Conservation (phyloP, 2,329 filamentous ascomycete genomes). For the Monilinia aucupariae region DNA sequence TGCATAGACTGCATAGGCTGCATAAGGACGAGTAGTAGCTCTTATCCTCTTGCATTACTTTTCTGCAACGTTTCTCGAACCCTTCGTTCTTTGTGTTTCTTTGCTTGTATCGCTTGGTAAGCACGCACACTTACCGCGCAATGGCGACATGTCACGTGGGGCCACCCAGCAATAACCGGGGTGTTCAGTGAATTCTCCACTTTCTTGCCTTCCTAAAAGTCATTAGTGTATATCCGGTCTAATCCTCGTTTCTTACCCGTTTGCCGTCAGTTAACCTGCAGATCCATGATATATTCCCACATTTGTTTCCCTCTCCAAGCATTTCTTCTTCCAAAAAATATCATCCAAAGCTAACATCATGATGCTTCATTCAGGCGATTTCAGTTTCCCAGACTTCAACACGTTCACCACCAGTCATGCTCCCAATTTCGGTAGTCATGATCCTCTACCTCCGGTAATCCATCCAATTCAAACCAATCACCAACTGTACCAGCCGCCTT, state of each 20-base stretch:
- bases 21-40: neutral
- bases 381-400: slow-evolving; percentile 33
- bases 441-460: slow-evolving; percentile 14
- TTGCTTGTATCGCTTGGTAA: slow-evolving; percentile 13
- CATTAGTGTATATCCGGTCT: slow-evolving; percentile 8
- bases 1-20: neutral
- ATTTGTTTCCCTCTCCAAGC: slow-evolving; percentile 10
- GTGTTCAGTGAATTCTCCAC: neutral
- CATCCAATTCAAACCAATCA: slow-evolving; percentile 24
- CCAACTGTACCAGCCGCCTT: slow-evolving; percentile 23
- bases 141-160: slow-evolving; percentile 33
- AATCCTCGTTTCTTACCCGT: slow-evolving; percentile 9
- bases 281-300: slow-evolving; percentile 11
- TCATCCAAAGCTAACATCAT: slow-evolving; percentile 29
- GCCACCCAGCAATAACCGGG: slow-evolving; percentile 12
- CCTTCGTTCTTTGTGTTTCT: neutral
- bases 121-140: slow-evolving; percentile 12
- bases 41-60: slow-evolving; percentile 13
- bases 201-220: slow-evolving; percentile 1
- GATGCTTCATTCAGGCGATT: slow-evolving; percentile 31
- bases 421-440: slow-evolving; percentile 22
- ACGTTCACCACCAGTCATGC: slow-evolving; percentile 23
- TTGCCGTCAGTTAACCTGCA: slow-evolving; percentile 6
- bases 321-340: slow-evolving; percentile 14
- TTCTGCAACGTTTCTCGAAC: neutral